phyloP scores from a whole-genome alignment of 2,329 filamentous ascomycete genomes.

The Diaporthe ilicicola region DNA sequence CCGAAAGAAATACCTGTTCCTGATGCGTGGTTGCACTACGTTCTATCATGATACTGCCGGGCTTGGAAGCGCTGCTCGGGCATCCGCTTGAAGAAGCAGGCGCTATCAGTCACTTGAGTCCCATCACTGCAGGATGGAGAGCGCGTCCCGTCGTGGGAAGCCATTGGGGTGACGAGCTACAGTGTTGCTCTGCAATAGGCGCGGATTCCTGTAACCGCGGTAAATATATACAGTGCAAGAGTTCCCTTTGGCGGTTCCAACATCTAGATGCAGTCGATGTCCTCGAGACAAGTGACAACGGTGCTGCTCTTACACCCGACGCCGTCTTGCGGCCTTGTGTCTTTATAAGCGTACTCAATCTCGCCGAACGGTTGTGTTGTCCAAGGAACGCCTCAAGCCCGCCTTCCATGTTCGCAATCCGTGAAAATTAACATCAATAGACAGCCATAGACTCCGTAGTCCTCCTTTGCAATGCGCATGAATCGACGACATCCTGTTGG shows the following conservation, averaged over 20 bases:
- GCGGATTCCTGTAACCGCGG: not conserved
- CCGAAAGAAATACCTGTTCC: not conserved
- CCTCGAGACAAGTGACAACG: slow-evolving; percentile 10
- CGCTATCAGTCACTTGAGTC: too few species aligned
- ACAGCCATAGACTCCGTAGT: slow-evolving; percentile 26
- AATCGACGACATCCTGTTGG: not conserved
- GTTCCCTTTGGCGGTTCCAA: slow-evolving; percentile 16
- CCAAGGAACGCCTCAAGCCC: slow-evolving; percentile 30
- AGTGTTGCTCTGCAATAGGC: slow-evolving; percentile 4
- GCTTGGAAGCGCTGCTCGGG: not conserved
- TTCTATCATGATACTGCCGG: not conserved
- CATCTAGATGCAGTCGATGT: slow-evolving; percentile 31
- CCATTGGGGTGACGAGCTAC: not conserved
- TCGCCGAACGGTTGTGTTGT: slow-evolving; percentile 11
- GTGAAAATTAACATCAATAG: slow-evolving; percentile 10
- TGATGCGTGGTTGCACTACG: not conserved
- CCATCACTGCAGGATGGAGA: too few species aligned
- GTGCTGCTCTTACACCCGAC: slow-evolving; percentile 14
- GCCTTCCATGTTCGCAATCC: not conserved
- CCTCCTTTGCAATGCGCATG: slow-evolving; percentile 24
- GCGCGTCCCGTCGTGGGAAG: not conserved
- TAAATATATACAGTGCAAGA: slow-evolving; percentile 26
- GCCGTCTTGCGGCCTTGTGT: slow-evolving; percentile 24
- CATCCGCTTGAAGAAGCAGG: too few species aligned
- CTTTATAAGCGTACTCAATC: slow-evolving; percentile 24